Percentiles rank a stretch among this genome's conserved stretches.
phyloP scores from a whole-genome alignment of 2,329 filamentous ascomycete genomes.

The Cryphonectria carpinicola region DNA sequence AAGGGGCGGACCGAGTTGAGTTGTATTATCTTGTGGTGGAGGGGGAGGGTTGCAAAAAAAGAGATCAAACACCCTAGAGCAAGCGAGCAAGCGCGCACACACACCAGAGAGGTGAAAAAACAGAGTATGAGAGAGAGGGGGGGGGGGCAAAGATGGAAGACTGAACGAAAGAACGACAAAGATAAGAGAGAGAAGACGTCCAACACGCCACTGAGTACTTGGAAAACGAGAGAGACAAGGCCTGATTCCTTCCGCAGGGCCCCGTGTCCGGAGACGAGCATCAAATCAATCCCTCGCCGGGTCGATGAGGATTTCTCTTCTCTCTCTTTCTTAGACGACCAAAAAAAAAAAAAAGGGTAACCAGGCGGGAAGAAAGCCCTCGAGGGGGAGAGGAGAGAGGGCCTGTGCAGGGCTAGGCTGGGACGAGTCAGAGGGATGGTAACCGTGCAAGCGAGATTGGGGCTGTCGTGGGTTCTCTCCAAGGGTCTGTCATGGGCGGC shows the following conservation, averaged over 20 bases:
- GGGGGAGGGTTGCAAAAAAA: not conserved
- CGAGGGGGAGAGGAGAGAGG: not conserved
- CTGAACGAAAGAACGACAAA: not conserved
- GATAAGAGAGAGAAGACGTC: not conserved
- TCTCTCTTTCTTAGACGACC: too few relatives aligned
- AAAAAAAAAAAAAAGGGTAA: not conserved
- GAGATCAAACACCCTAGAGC: not conserved
- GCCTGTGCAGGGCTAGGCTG: not conserved
- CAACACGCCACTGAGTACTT: not conserved
- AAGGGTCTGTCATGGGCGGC: not conserved
- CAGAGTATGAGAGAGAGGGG: not conserved
- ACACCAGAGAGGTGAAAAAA: not conserved
- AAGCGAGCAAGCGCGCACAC: not conserved
- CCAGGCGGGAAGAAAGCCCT: not conserved
- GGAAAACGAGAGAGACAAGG: not conserved
- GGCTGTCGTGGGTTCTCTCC: not conserved
- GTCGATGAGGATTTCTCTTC: not conserved
- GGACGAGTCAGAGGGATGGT: not conserved
- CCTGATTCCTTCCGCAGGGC: not conserved
- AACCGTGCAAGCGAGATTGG: slow-evolving; percentile 5
- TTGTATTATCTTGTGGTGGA: not conserved
- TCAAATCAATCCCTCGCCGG: not conserved
- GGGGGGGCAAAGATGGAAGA: not conserved
- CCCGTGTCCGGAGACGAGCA: not conserved
- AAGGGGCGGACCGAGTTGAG: not conserved